A percentile compares a stretch with the other conserved stretches of the same genome.
These are phyloP conservation scores for Phytophthora citricola DNA, from an alignment of 352 stramenopile species.

Conservation along the genomic window DNA sequence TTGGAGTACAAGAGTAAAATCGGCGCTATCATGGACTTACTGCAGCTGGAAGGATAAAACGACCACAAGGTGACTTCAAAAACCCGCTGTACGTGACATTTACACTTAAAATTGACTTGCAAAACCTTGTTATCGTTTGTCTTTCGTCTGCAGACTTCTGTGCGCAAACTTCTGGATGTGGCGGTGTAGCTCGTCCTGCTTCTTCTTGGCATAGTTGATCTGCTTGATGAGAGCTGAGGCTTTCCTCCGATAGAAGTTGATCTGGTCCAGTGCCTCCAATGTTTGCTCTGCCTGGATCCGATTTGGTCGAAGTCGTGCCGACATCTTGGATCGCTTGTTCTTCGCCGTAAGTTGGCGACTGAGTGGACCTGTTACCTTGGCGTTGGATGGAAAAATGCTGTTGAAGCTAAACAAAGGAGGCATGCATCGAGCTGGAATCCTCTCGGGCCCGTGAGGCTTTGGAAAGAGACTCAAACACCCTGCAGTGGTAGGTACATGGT, in stretches of 20 bases:
- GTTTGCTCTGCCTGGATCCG: conserved; percentile 66
- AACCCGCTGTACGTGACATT: conserved; percentile 27
- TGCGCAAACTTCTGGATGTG: conserved; percentile 73
- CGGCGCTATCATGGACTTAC: conserved; percentile 76
- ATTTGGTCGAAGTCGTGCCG: conserved; percentile 12
- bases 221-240: conserved; percentile 72
- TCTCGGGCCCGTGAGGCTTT: not conserved
- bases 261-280: conserved; percentile 55
- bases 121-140: conserved; percentile 22
- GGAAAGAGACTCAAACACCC: conserved; percentile 20
- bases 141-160: conserved; percentile 49
- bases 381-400: conserved; percentile 38
- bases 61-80: not conserved
- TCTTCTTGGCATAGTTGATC: conserved; percentile 64
- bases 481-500: conserved; percentile 5
- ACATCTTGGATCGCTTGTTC: conserved; percentile 15
- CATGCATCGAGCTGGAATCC: conserved; percentile 43
- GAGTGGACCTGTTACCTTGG: not conserved
- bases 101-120: conserved; percentile 16
- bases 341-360: conserved; percentile 9
- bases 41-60: conserved; percentile 69
- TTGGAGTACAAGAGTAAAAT: conserved; percentile 92
- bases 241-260: conserved; percentile 71
- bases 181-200: conserved; percentile 70
- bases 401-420: conserved; percentile 54